Base-by-base conservation (phyloP, 305 asterid species). In the Lippia alba region DNA sequence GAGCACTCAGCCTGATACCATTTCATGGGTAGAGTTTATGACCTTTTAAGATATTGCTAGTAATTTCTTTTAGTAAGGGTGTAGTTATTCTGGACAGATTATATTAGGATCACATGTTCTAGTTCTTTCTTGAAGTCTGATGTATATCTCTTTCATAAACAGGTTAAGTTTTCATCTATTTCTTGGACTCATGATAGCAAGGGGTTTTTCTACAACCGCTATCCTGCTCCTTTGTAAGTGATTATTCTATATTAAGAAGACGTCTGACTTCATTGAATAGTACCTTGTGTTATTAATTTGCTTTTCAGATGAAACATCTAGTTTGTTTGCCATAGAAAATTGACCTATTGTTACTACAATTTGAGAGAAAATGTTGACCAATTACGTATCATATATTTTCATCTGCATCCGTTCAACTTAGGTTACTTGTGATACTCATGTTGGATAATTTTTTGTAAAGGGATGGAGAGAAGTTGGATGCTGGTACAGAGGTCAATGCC, bases 171-270 rank as follows among this genome's bases (percentile, higher is more conserved):
- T 80, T 84, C 96, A 20, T 55, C 65, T 20, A 65, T 86, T 57
- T 83, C 90, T 78, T 95, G 97, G 97, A 92, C 97, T 0, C 89
- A 83, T 80, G 99, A 95, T 70, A 67, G 81, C 84, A 90, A 86
- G 78, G 99, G 99, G 4, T 91, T 90, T 72, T 94, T 91, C 81
- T 91, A 94, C 83, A 81, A 96, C 81, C 96, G 98, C 60, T 95
- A 88, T 75, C 99, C 98, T 67, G 78, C 91, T 68, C 97, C 93
- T 3, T 74, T 72, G 96, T 95, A 83, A 81, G 98, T 78, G 10
- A 58, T 36, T 48, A 15, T 50, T 60, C 30, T 16, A 18, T 20
- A 6, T 46, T 12, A 2, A 19, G 56, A 30, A 9, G 40, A 36
- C 70, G 16, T 40, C 46, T 32, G 24, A n/a, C 7, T 69, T 70